A percentile compares a stretch with the other conserved stretches of the same genome.
These are phyloP conservation scores for Cystobasidium tubakii DNA, from an alignment of 768 basidiomycete species.

Conservation along the genomic window DNA sequence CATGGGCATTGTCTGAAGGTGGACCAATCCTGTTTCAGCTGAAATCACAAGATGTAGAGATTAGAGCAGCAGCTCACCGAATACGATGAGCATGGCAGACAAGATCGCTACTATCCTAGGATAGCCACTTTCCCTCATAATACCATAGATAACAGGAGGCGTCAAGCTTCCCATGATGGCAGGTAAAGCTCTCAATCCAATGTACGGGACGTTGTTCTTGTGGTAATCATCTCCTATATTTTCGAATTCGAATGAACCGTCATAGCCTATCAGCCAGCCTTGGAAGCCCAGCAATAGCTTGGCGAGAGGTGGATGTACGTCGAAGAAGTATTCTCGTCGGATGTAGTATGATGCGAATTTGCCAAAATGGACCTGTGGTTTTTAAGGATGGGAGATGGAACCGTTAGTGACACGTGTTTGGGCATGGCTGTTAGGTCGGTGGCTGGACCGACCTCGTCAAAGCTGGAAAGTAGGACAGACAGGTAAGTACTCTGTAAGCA, in stretches of 20 bases:
- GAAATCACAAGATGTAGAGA: neutral
- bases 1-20: conserved; percentile 79
- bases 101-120: conserved; percentile 85
- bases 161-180: conserved; percentile 87
- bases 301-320: conserved; percentile 95
- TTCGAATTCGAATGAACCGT: conserved; percentile 88
- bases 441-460: conserved; percentile 42
- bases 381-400: neutral
- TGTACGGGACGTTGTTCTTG: conserved; percentile 77
- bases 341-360: conserved; percentile 97
- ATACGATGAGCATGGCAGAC: conserved; percentile 74
- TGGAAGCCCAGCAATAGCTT: conserved; percentile 89
- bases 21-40: neutral
- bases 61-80: conserved; percentile 59
- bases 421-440: conserved; percentile 60
- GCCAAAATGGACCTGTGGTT: conserved; percentile 79
- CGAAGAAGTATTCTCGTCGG: conserved; percentile 90
- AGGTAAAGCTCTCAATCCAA: conserved; percentile 86
- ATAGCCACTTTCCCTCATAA: conserved; percentile 98
- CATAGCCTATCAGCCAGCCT: conserved; percentile 94
- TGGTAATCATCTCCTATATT: conserved; percentile 92
- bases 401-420: neutral
- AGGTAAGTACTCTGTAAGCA: neutral
- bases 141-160: conserved; percentile 81
- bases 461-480: conserved; percentile 34